phyloP scores from a whole-genome alignment of 2,329 filamentous ascomycete genomes.

The Hypoxylon sp. region DNA sequence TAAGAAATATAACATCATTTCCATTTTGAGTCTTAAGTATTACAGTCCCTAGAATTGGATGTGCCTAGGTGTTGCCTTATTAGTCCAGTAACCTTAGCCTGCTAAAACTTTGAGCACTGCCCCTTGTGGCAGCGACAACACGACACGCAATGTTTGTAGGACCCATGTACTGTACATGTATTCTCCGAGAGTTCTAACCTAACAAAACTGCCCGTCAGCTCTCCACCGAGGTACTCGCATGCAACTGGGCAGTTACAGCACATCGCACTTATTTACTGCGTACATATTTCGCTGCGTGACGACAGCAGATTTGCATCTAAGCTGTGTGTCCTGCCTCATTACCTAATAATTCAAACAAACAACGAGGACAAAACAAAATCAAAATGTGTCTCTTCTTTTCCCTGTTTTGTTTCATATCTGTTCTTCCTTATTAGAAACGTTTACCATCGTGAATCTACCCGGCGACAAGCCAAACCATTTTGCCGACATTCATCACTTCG shows the following conservation, averaged over 20 bases:
- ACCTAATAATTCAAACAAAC: slow-evolving; percentile 43
- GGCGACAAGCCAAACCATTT: neutral
- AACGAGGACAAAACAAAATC: slow-evolving; percentile 34
- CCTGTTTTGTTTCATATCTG: slow-evolving; percentile 13
- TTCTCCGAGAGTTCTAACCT: neutral
- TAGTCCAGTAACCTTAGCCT: slow-evolving; percentile 3
- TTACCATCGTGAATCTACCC: slow-evolving; percentile 19
- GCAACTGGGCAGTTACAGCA: slow-evolving; percentile 26
- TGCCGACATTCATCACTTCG: slow-evolving; percentile 19
- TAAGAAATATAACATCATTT: too few relatives aligned
- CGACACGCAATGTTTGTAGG: slow-evolving; percentile 25
- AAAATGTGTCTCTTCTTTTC: slow-evolving; percentile 20
- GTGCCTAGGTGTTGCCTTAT: slow-evolving; percentile 2
- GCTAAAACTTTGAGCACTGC: slow-evolving; percentile 19
- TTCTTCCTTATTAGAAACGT: slow-evolving; percentile 3
- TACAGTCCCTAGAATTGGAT: slow-evolving; percentile 18
- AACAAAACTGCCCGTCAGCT: neutral
- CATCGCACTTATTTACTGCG: slow-evolving; percentile 17
- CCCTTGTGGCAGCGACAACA: slow-evolving; percentile 14
- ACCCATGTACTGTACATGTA: slow-evolving; percentile 17
- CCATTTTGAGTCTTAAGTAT: too few relatives aligned
- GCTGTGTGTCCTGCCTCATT: slow-evolving; percentile 43
- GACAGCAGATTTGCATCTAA: slow-evolving; percentile 28
- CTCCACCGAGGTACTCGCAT: slow-evolving; percentile 12
- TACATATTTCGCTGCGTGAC: slow-evolving; percentile 32